Evolutionary conservation across 2,329 filamentous ascomycete species (phyloP).

Genomic region (Alternaria brassicae): DNA sequence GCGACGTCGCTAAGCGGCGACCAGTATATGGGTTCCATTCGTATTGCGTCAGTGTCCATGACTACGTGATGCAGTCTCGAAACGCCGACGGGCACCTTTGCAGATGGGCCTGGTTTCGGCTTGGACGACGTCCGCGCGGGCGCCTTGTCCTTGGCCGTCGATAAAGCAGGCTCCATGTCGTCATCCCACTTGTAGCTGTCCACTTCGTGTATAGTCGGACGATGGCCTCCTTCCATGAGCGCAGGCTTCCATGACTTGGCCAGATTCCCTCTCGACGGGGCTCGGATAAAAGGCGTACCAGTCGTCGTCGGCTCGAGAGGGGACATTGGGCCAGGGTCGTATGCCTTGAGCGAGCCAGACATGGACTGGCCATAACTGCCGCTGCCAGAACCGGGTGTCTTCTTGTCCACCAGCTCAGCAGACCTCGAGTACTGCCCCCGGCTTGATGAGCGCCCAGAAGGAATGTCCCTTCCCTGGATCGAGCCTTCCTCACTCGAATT

Average conservation of each 20-base stretch:
- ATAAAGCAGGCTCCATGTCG: constrained; percentile 45
- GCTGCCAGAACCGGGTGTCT: constrained; percentile 33
- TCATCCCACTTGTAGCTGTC: constrained; percentile 61
- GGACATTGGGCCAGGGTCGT: constrained; percentile 40
- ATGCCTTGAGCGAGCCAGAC: constrained; percentile 39
- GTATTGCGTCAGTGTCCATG: constrained; percentile 65
- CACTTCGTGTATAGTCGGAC: constrained; percentile 49
- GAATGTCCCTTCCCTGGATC: constrained; percentile 41
- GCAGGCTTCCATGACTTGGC: constrained; percentile 32
- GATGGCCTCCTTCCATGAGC: constrained; percentile 34
- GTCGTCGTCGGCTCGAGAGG: constrained; percentile 50
- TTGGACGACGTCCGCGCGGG: constrained; percentile 30
- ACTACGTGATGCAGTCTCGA: constrained; percentile 90
- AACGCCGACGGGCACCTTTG: constrained; percentile 81
- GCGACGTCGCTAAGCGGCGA: constrained; percentile 89
- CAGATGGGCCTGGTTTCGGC: constrained; percentile 47
- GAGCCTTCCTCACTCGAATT: constrained; percentile 34
- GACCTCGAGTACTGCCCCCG: constrained; percentile 40
- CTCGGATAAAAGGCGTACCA: constrained; percentile 60
- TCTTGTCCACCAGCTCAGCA: constrained; percentile 34
- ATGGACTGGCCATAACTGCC: constrained; percentile 30
- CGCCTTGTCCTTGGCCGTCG: constrained; percentile 40
- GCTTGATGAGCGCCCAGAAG: constrained; percentile 26
- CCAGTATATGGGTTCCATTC: constrained; percentile 99
- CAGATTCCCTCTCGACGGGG: constrained; percentile 54